Conservation (phyloP, 768 basidiomycete genomes). For the Podaxis carcinomalis region DNA sequence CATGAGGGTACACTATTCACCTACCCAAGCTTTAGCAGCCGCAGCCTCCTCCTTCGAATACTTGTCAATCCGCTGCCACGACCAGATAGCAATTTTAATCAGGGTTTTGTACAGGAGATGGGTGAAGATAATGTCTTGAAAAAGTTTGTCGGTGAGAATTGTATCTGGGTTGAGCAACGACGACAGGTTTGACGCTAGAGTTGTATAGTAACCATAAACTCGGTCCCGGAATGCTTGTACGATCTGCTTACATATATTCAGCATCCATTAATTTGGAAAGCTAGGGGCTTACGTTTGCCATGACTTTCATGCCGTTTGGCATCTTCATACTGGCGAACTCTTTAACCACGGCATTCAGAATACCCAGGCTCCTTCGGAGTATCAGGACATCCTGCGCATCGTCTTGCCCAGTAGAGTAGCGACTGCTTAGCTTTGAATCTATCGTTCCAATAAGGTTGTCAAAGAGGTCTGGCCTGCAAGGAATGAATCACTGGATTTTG, state of each 20-base stretch:
- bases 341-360: slow-evolving; percentile 64
- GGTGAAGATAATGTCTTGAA: slow-evolving; percentile 44
- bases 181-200: slow-evolving; percentile 39
- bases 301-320: slow-evolving; percentile 59
- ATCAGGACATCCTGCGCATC: slow-evolving; percentile 42
- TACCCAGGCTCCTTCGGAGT: slow-evolving; percentile 57
- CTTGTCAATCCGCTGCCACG: slow-evolving; percentile 54
- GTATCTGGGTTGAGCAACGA: slow-evolving; percentile 34
- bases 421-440: slow-evolving; percentile 45
- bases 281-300: slow-evolving; percentile 46
- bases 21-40: slow-evolving; percentile 51
- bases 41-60: slow-evolving; percentile 37
- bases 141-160: slow-evolving; percentile 33
- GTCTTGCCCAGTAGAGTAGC: slow-evolving; percentile 37
- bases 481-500: not conserved
- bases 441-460: slow-evolving; percentile 52
- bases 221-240: slow-evolving; percentile 46
- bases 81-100: slow-evolving; percentile 65
- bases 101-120: slow-evolving; percentile 77
- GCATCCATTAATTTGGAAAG: not conserved
- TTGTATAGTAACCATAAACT: slow-evolving; percentile 61
- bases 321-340: slow-evolving; percentile 72
- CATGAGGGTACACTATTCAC: slow-evolving; percentile 15
- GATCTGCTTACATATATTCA: slow-evolving; percentile 34
- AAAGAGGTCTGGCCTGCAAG: slow-evolving; percentile 55